Base-by-base conservation (phyloP, 139 green algal genomes). In the Coelastrella sp. region DNA sequence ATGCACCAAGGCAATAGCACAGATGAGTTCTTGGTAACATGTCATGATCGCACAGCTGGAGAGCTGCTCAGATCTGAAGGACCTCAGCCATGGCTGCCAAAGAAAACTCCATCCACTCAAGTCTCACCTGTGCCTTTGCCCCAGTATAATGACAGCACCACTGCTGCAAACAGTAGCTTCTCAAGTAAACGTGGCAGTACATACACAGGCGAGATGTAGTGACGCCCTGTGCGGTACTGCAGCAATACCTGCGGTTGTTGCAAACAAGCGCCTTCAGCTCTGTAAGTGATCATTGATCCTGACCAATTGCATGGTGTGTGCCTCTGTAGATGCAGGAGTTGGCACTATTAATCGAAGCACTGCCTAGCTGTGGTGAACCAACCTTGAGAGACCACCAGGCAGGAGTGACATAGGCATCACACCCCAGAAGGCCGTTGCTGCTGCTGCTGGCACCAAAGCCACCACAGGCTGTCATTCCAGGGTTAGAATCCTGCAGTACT, bases 121-220 rank as follows among this genome's bases (percentile, higher is more conserved):
- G n/a, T 65, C 8, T 14, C 8, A 19, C 27, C 68, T n/a, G 82
- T 72, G 8, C 75, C 87, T 14, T 80, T 90, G 87, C 76, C 63
- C 59, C 60, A 90, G 87, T 86, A 90, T 0, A 90, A 76, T 7
- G 79, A 82, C 19, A 91, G 78, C 79, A 91, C 59, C 65, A 87
- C 65, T 7, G 24, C 56, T n/a, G 87, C 78, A 82, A 87, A 91
- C 22, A 81, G 65, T 65, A 91, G 79, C 92, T 98, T 98, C 92
- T 98, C 96, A 5, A 89, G 90, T 14, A 97, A 91, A 60, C 96
- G 95, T 7, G 96, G 95, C 0, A 95, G 92, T 74, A 97, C 85
- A 82, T 95, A 97, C 14, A 93, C 70, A 19, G 78, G 84, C 83
- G 94, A 92, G 15, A 82, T 81, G 91, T 96, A 97, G 93, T 98